Evolutionary conservation across 140 eudicot species (phyloP), one percentile per base, ranked within the genome.

Genomic region (Bidens hawaiensis): DNA sequence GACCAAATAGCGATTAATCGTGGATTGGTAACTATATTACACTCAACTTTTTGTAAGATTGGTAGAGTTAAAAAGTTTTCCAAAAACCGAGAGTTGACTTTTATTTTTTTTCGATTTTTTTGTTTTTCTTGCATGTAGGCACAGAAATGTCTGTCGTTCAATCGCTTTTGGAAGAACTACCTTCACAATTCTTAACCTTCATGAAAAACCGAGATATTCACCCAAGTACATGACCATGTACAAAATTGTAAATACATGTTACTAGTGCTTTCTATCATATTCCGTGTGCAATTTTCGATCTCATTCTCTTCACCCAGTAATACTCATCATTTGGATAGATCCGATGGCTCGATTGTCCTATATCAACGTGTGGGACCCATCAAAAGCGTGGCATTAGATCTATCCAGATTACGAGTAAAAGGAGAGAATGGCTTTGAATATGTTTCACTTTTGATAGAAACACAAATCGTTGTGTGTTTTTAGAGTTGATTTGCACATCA

Each of bases 121-220:
- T 8, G 28, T 45, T 53, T 25, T 46, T 70, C 54, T 52, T 5
- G 3, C 8, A 65, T 81, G 80, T 83, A 93, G 99, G 80, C 71
- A 96, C 93, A 72, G 95, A 85, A 52, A 62, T 83, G 59, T 93
- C 96, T 14, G 87, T 88, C 19, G 88, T 82, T 65, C 95, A 93
- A 74, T 80, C 99, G 3, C 95, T 93, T 64, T 69, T 93, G 73
- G 99, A 89, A 41, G 99, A 93, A 71, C 63, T 93, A 60, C 99
- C 99, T n/a, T 38, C 96, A 18, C 99, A 93, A 71, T 85, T 93
- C 77, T 80, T 93, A 76, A 68, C 83, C 18, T 93, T 82, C 85
- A 79, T 93, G 89, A 78, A 79, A 65, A 69, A 72, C 67, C 80
- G 95, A 79, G 73, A 78, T 46, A 88, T 93, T 64, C 68, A 26